Percentiles rank a stretch among this genome's conserved stretches.
phyloP scores from a whole-genome alignment of 331 rosid genomes.

The Rhamnella rubrinervis region DNA sequence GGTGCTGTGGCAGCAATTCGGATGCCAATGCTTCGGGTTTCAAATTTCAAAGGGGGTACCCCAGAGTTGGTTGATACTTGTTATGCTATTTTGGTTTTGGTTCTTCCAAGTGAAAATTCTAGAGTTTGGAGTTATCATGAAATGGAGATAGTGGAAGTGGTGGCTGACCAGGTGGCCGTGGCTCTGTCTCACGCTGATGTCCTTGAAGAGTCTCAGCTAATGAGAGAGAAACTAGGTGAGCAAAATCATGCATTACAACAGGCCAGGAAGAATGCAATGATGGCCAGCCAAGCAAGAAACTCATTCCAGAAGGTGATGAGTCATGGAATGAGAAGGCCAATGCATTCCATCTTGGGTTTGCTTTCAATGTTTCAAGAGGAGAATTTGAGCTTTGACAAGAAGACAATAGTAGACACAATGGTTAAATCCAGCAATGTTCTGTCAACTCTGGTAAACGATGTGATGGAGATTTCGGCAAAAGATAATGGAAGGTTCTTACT shows the following conservation, averaged over 20 bases:
- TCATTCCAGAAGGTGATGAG: conserved; percentile 81
- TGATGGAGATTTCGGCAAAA: conserved; percentile 60
- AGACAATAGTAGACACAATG: conserved; percentile 57
- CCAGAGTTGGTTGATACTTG: conserved; percentile 66
- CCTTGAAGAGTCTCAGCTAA: conserved; percentile 84
- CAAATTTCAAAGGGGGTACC: conserved; percentile 81
- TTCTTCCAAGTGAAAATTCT: conserved; percentile 48
- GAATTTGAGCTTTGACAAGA: conserved; percentile 43
- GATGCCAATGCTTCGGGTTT: conserved; percentile 75
- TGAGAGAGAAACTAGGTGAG: conserved; percentile 71
- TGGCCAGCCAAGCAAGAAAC: conserved; percentile 78
- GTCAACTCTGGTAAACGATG: conserved; percentile 66
- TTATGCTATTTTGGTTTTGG: conserved; percentile 72
- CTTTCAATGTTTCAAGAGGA: conserved; percentile 60
- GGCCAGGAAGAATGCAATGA: conserved; percentile 67
- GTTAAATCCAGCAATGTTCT: conserved; percentile 61
- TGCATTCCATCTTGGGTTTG: conserved; percentile 75
- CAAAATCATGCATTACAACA: conserved; percentile 71
- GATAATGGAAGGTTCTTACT: conserved; percentile 53
- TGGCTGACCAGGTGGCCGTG: conserved; percentile 88
- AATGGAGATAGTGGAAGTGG: conserved; percentile 75
- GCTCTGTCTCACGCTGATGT: conserved; percentile 80
- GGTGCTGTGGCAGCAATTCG: conserved; percentile 75
- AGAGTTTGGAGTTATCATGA: conserved; percentile 58
- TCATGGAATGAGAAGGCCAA: conserved; percentile 77